Conservation (phyloP, 2,329 filamentous ascomycete genomes). For the Teratosphaeria epicoccoides region DNA sequence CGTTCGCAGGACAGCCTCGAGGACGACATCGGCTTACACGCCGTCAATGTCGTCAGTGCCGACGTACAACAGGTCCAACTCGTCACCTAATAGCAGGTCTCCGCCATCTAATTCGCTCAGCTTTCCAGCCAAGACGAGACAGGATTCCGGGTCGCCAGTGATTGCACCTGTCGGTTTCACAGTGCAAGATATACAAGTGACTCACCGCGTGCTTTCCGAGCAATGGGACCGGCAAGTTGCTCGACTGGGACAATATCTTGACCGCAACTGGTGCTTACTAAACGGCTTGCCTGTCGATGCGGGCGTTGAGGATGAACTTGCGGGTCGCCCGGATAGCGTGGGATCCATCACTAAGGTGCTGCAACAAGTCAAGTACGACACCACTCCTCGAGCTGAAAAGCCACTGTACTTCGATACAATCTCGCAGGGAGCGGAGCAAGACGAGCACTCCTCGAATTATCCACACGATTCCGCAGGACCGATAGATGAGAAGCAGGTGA, state of each 20-base stretch:
- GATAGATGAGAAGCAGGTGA: slow-evolving; percentile 9
- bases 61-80: slow-evolving; percentile 6
- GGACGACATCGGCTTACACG: slow-evolving; percentile 18
- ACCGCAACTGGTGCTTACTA: slow-evolving; percentile 37
- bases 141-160: slow-evolving; percentile 12
- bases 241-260: slow-evolving; percentile 36
- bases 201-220: slow-evolving; percentile 37
- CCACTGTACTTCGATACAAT: slow-evolving; percentile 24
- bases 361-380: slow-evolving; percentile 36
- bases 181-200: slow-evolving; percentile 41
- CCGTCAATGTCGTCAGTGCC: slow-evolving; percentile 24
- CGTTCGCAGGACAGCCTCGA: slow-evolving; percentile 22
- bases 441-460: background rate
- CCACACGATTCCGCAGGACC: background rate
- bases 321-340: slow-evolving; percentile 33
- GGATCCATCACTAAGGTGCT: slow-evolving; percentile 31
- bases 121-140: slow-evolving; percentile 13
- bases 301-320: slow-evolving; percentile 37
- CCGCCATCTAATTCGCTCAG: slow-evolving; percentile 17
- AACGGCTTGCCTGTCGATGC: slow-evolving; percentile 33
- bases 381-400: slow-evolving; percentile 34
- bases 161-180: slow-evolving; percentile 21
- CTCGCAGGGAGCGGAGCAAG: background rate
- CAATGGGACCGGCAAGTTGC: slow-evolving; percentile 41
- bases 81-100: slow-evolving; percentile 3